phyloP scores from a whole-genome alignment of 225 moss, liverwort and hornwort genomes.

The Takakia lepidozioides region DNA sequence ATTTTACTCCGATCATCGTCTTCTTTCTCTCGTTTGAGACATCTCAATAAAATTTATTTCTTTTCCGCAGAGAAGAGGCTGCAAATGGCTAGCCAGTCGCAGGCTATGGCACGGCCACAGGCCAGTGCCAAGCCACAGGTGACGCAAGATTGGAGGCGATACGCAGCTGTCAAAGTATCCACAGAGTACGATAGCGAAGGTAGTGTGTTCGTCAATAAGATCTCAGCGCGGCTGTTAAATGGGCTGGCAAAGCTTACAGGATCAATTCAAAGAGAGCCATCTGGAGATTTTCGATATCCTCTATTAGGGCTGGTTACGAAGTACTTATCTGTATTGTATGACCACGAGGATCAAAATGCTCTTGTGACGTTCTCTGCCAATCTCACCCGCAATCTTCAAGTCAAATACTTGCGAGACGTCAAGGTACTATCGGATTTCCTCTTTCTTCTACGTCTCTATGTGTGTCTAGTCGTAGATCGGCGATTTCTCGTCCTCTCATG shows the following conservation, averaged over 20 bases:
- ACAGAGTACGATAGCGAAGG: slow-evolving; percentile 86
- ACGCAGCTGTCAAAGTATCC: slow-evolving; percentile 59
- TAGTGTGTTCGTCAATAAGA: slow-evolving; percentile 65
- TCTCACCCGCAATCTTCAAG: slow-evolving; percentile 51
- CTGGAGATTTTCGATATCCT: slow-evolving; percentile 61
- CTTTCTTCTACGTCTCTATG: no score
- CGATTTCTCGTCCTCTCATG: no score
- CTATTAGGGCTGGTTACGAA: slow-evolving; percentile 80
- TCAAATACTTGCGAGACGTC: slow-evolving; percentile 73
- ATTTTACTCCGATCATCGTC: no score
- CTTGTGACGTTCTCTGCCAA: slow-evolving; percentile 67
- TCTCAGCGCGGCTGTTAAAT: slow-evolving; percentile 64
- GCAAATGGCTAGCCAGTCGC: neutral
- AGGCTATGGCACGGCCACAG: slow-evolving; percentile 1
- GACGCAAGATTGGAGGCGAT: slow-evolving; percentile 31
- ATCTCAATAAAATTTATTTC: no score
- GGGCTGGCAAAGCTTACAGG: slow-evolving; percentile 83
- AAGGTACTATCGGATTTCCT: slow-evolving; percentile 57
- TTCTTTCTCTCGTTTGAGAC: no score
- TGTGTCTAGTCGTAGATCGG: no score
- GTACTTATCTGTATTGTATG: slow-evolving; percentile 74
- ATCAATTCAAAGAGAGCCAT: slow-evolving; percentile 57
- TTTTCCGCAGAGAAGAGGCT: no score
- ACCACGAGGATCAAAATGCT: slow-evolving; percentile 76
- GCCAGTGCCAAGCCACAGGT: slow-evolving; percentile 14